These are phyloP conservation scores for Ceriops decandra DNA, from an alignment of 345 rosid genomes.

Conservation along the genomic window DNA sequence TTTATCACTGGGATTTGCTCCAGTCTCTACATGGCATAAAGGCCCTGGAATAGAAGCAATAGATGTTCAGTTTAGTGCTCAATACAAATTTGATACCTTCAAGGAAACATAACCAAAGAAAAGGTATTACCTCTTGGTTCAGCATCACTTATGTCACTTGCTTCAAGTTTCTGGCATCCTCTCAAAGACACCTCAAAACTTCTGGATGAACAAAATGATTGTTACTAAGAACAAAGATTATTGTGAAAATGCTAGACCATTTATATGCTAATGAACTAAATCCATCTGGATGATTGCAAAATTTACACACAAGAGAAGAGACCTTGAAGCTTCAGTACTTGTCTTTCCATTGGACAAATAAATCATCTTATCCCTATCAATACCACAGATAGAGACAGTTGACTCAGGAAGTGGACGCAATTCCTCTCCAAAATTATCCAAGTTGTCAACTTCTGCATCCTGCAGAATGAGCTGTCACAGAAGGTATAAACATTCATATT, in stretches of 20 bases:
- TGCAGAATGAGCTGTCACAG: slow-evolving; percentile 9
- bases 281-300: neutral
- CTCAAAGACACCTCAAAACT: slow-evolving; percentile 23
- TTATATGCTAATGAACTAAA: neutral
- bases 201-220: slow-evolving; percentile 19
- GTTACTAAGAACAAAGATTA: too few relatives aligned
- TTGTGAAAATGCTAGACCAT: too few relatives aligned
- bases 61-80: slow-evolving; percentile 7
- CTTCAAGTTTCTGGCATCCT: slow-evolving; percentile 26
- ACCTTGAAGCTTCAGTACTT: slow-evolving; percentile 21
- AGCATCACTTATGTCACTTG: slow-evolving; percentile 25
- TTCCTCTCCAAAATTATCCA: slow-evolving; percentile 49
- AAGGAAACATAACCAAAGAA: neutral
- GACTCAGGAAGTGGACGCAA: slow-evolving; percentile 30
- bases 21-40: slow-evolving; percentile 5
- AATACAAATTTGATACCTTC: neutral
- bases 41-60: slow-evolving; percentile 14
- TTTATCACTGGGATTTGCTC: slow-evolving; percentile 21
- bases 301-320: neutral
- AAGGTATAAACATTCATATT: neutral
- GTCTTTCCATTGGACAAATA: slow-evolving; percentile 5
- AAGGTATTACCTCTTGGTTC: slow-evolving; percentile 27
- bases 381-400: slow-evolving; percentile 21
- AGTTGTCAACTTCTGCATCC: slow-evolving; percentile 30
- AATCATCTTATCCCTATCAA: slow-evolving; percentile 20